Evolutionary conservation across 257 asterid genomes (phyloP).

Genomic region (Lantana camara): DNA sequence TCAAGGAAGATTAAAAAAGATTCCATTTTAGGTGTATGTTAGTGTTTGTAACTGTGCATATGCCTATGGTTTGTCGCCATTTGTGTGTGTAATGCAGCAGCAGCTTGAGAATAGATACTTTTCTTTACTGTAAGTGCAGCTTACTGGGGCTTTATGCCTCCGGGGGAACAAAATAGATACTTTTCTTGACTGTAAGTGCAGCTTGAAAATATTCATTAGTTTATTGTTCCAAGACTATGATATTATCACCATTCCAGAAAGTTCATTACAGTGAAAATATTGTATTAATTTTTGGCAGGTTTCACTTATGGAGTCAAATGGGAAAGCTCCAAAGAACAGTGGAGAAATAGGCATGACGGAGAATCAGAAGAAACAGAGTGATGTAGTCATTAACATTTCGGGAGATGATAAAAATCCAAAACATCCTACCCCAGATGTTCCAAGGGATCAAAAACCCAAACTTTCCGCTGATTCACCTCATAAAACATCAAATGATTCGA

Average conservation of each 20-base stretch:
- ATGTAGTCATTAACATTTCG: slow-evolving; percentile 50
- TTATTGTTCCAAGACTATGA: neutral
- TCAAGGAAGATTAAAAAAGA: neutral
- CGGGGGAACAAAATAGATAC: neutral
- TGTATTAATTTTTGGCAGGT: slow-evolving; percentile 29
- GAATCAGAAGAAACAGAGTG: slow-evolving; percentile 50
- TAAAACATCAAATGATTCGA: slow-evolving; percentile 41
- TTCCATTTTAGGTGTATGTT: neutral
- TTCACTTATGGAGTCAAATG: slow-evolving; percentile 40
- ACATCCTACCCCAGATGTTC: slow-evolving; percentile 26
- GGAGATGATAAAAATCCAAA: slow-evolving; percentile 54
- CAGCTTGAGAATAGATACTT: slow-evolving; percentile 12
- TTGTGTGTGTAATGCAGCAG: neutral
- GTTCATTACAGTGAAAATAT: slow-evolving; percentile 10
- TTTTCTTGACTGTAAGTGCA: neutral
- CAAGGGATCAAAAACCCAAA: slow-evolving; percentile 36
- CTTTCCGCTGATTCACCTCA: slow-evolving; percentile 46
- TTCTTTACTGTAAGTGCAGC: neutral
- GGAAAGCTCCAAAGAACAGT: slow-evolving; percentile 26
- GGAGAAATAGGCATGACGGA: slow-evolving; percentile 62
- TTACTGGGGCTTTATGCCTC: neutral
- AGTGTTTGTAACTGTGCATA: neutral
- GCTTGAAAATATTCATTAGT: slow-evolving; percentile 10
- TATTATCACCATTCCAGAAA: neutral
- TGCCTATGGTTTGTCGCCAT: neutral